A percentile compares a stretch with the other conserved stretches of the same genome.
phyloP scores from a whole-genome alignment of 176 grass and related monocot genomes.

The Areca catechu region DNA sequence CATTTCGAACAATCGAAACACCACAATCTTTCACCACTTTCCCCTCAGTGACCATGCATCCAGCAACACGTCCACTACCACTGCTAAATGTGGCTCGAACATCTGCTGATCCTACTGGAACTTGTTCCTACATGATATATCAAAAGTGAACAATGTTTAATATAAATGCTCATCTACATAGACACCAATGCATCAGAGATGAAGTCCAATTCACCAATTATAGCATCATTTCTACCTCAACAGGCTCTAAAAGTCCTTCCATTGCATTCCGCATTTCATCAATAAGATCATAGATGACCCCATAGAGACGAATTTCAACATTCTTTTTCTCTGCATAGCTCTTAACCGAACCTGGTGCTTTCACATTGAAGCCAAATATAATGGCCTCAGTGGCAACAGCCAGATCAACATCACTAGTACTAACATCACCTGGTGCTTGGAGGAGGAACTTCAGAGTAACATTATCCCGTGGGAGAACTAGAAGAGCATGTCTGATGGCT shows the following conservation, averaged over 20 bases:
- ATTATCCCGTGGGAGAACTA: constrained; percentile 75
- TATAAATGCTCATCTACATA: too few relatives aligned
- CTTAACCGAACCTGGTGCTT: constrained; percentile 72
- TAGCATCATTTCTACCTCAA: constrained; percentile 33
- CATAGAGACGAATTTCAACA: constrained; percentile 88
- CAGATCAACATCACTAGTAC: constrained; percentile 78
- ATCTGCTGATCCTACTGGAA: constrained; percentile 66
- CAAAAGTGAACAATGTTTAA: too few relatives aligned
- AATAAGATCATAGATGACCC: constrained; percentile 91
- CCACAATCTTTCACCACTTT: constrained; percentile 71
- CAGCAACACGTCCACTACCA: constrained; percentile 82
- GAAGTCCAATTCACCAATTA: too few relatives aligned
- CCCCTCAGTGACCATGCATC: constrained; percentile 84
- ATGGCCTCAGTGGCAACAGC: constrained; percentile 75
- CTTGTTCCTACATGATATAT: constrained; percentile 54
- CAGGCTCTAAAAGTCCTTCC: constrained; percentile 91
- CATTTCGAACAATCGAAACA: constrained; percentile 66
- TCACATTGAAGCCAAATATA: constrained; percentile 95
- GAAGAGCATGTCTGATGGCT: constrained; percentile 82
- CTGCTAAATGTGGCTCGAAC: constrained; percentile 93
- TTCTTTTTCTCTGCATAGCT: constrained; percentile 77
- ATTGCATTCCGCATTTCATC: constrained; percentile 91
- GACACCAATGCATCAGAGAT: too few relatives aligned
- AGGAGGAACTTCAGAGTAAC: constrained; percentile 82
- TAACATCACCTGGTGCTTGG: constrained; percentile 85